Conservation (phyloP, 1,284 basidiomycete species). For the Ustilago xerochloae region DNA sequence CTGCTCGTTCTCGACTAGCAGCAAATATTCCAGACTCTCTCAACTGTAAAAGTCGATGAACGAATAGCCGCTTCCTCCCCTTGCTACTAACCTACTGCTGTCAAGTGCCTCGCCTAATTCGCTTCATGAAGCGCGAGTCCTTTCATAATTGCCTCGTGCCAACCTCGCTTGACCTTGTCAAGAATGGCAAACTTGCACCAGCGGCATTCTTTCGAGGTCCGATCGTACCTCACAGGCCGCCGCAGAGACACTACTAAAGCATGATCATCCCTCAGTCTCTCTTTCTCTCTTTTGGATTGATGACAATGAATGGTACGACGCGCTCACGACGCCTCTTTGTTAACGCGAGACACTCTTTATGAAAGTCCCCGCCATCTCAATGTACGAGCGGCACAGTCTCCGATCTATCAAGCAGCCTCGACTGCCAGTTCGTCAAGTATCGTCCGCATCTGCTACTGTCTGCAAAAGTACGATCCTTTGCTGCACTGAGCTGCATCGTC, state of each 20-base stretch:
- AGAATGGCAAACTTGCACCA: no score
- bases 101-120: slow-evolving; percentile 9
- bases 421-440: no score
- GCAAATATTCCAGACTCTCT: no score
- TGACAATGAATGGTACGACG: slow-evolving; percentile 11
- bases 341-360: neutral
- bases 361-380: neutral
- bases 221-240: slow-evolving; percentile 1
- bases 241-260: neutral
- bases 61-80: neutral
- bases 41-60: neutral
- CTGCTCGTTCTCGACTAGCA: neutral
- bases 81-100: neutral
- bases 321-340: slow-evolving; percentile 18
- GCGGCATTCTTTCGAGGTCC: neutral
- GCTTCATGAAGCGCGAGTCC: neutral
- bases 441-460: slow-evolving; percentile 5
- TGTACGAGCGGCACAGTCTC: no score
- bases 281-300: neutral
- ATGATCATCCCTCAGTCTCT: neutral
- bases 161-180: slow-evolving; percentile 10
- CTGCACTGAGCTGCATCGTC: slow-evolving; percentile 4
- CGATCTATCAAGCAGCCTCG: neutral
- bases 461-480: slow-evolving; percentile 2
- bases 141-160: slow-evolving; percentile 6